phyloP scores from a whole-genome alignment of 1,284 basidiomycete genomes.

The Moesziomyces antarcticus region DNA sequence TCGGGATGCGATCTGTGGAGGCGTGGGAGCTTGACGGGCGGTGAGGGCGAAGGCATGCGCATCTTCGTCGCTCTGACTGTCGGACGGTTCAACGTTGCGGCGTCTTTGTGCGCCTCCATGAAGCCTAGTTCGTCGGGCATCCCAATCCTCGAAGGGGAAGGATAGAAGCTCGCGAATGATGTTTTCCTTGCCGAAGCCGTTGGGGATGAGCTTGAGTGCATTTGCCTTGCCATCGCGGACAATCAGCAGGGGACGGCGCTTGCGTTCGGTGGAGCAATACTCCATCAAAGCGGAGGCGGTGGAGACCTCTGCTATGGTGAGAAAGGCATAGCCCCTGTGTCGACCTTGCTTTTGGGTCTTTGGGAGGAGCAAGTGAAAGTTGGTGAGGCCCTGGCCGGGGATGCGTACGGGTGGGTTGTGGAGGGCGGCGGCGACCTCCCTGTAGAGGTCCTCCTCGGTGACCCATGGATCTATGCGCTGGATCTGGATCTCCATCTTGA shows the following conservation, averaged over 20 bases:
- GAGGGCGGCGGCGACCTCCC: slow-evolving; percentile 17
- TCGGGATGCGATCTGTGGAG: neutral
- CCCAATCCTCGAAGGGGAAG: slow-evolving; percentile 17
- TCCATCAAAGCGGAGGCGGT: slow-evolving; percentile 24
- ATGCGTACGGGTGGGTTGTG: slow-evolving; percentile 25
- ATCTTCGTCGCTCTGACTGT: slow-evolving; percentile 4
- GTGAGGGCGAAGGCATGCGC: neutral
- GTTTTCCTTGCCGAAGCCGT: slow-evolving; percentile 15
- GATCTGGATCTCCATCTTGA: slow-evolving; percentile 29
- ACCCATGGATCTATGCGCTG: slow-evolving; percentile 29
- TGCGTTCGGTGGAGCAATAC: slow-evolving; percentile 9
- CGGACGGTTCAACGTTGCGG: neutral
- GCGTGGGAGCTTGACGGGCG: neutral
- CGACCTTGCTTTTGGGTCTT: neutral
- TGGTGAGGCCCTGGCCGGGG: slow-evolving; percentile 11
- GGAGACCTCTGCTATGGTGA: slow-evolving; percentile 31
- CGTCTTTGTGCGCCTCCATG: neutral
- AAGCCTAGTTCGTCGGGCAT: slow-evolving; percentile 10
- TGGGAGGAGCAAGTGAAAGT: slow-evolving; percentile 21
- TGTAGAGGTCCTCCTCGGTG: slow-evolving; percentile 34
- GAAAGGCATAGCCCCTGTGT: slow-evolving; percentile 20
- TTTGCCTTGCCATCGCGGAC: slow-evolving; percentile 8
- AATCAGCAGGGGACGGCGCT: slow-evolving; percentile 7
- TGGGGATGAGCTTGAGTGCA: slow-evolving; percentile 20
- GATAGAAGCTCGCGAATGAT: slow-evolving; percentile 14